Base-by-base conservation (phyloP, 2,329 filamentous ascomycete genomes). In the Didymella pinodella region DNA sequence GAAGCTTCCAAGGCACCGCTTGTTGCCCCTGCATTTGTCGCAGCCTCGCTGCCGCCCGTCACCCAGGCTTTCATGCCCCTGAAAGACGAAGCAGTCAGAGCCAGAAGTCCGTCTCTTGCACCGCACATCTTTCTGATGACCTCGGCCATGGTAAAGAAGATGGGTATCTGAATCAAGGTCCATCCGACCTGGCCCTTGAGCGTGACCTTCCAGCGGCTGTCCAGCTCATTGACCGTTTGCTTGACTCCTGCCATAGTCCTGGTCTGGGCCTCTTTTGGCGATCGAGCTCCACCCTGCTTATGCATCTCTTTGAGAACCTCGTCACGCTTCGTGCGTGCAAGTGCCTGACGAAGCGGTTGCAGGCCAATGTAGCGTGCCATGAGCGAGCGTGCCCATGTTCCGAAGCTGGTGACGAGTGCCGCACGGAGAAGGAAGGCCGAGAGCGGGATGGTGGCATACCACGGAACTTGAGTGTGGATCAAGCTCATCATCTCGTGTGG, bases 401-500 rank as follows among this genome's bases (percentile, higher is more conserved):
- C 71, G 4, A 69, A 71, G 3, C 84, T 83, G 10, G 83, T 73
- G 41, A 82, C 78, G 49, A 86, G 70, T 7, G 77, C 54, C 18
- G 73, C 77, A 47, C 85, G 83, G 2, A 86, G 76, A 16, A 82
- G 48, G 40, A 87, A 67, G 3, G 85, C 85, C 4, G 83, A 79
- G 52, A 86, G 72, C 4, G 85, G 85, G 41, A 88, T 80, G 20
- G 83, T 81, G 12, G 78, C 76, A 7, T 75, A 82, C 85, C 85
- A 88, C 54, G 85, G 79, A 2, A 87, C 75, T 43, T 79, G 76
- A 16, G 78, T 80, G 67, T 87, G 84, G 76, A 92, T 65, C 26
- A 76, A 65, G 54, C 82, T 75, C 52, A 86, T 76, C 57, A 83
- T 68, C 48, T 74, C 71, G 62, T 84, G 80, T 2, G 83, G 79